Evolutionary conservation across 2,329 filamentous ascomycete species (phyloP), one percentile per base, ranked within the genome.

Genomic region (Clonostachys byssicola): DNA sequence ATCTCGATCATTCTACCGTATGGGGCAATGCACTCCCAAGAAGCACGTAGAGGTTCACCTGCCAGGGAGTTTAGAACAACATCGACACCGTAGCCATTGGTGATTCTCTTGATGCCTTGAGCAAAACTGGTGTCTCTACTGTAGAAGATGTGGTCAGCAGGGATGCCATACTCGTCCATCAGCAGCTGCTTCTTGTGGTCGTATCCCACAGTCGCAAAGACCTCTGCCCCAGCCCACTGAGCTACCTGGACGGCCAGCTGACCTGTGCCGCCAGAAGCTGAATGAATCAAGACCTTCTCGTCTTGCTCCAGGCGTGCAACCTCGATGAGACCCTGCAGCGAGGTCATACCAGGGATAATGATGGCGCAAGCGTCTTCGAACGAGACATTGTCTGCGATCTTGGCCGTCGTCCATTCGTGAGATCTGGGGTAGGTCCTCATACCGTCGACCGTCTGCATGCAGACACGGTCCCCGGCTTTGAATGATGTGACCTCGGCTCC

Each of bases 1-100:
- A 71, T 60, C 47, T 72, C 69, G 0, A 72, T 44, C 42, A 71
- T 60, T 0, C 56, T 47, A 0, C 69, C 68, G 16, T 54, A 58
- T 2, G 52, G 48, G 2, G 67, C 62, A 13, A 72, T 51, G 42
- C 63, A 68, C 10, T 60, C 50, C 61, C 60, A 70, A 0, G 64
- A 61, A 1, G 60, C 56, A 0, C 50, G 54, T 0, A 70, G 49
- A 4, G 13, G 14, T 46, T 66, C 62, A 1, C 64, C 65, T 0
- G 56, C 46, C 0, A 67, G 51, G 0, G 58, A 62, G 48, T 68
- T 67, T 5, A 71, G 41, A 1, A 69, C 54, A 1, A 67, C 47
- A 18, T 70, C 60, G 2, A 70, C 60, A 2, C 67, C 67, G 6
- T 45, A 44, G 3, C 59, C 58, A 0, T 46, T 50, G 0, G 64